Evolutionary conservation across 2,329 filamentous ascomycete species (phyloP).

Genomic region (Gremmenia infestans): DNA sequence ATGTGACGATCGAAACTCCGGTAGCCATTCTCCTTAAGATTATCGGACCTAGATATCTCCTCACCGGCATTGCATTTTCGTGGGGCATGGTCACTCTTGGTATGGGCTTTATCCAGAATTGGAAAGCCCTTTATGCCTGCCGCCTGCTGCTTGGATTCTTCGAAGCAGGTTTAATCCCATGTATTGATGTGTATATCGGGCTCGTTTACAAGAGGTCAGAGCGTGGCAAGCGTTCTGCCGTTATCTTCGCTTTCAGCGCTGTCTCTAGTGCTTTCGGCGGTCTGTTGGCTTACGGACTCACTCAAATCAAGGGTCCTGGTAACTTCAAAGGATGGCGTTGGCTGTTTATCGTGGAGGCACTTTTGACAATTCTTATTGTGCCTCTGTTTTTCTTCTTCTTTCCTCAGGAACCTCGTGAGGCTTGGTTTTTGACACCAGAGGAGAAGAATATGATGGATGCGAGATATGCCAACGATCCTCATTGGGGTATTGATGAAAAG

Average conservation of each 20-base stretch:
- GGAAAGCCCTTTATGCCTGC: conserved; percentile 36
- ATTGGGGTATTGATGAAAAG: conserved; percentile 47
- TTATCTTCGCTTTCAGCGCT: conserved; percentile 24
- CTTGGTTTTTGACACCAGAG: conserved; percentile 27
- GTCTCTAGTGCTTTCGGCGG: conserved; percentile 27
- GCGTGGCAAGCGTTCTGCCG: conserved; percentile 27
- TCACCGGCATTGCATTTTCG: conserved; percentile 26
- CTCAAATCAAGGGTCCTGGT: conserved; percentile 42
- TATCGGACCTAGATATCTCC: conserved; percentile 37
- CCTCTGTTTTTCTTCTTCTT: conserved; percentile 20
- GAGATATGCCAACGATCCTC: conserved; percentile 38
- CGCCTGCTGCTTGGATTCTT: conserved; percentile 28
- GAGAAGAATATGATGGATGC: conserved; percentile 44
- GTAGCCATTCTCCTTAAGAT: conserved; percentile 44
- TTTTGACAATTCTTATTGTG: conserved; percentile 22
- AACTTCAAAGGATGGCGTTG: conserved; percentile 44
- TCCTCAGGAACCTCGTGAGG: conserved; percentile 22
- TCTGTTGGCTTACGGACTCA: conserved; percentile 32
- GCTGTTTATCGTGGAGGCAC: conserved; percentile 26
- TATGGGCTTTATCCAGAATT: conserved; percentile 39
- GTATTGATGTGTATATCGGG: conserved; percentile 27
- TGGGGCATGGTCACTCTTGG: conserved; percentile 37
- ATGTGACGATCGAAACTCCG: conserved; percentile 44
- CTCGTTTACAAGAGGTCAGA: conserved; percentile 26
- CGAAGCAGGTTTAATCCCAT: conserved; percentile 30